A percentile compares a stretch with the other conserved stretches of the same genome.
phyloP scores from a whole-genome alignment of 169 alveolate genomes.

The Hammondia hammondi region DNA sequence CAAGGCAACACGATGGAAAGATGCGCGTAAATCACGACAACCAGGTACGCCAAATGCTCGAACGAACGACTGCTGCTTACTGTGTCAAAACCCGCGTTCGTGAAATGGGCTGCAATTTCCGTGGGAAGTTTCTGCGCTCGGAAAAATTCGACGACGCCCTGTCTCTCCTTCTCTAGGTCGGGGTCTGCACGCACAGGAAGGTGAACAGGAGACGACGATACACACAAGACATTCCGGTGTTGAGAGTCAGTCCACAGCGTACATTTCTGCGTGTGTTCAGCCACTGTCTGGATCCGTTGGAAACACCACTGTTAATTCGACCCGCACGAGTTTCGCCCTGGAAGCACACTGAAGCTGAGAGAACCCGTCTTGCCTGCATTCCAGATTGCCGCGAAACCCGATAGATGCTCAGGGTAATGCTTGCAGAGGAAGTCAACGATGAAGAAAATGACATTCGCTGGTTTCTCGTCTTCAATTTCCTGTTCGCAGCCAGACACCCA shows the following conservation, averaged over 20 bases:
- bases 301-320: background rate
- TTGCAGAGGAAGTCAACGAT: constrained; percentile 77
- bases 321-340: background rate
- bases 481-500: background rate
- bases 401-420: constrained; percentile 75
- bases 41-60: background rate
- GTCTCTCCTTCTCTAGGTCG: constrained; percentile 84
- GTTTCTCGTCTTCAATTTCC: constrained; percentile 73
- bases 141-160: constrained; percentile 86
- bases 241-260: no score
- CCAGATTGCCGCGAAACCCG: constrained; percentile 74
- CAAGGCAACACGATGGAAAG: background rate
- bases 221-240: background rate
- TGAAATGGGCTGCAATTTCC: constrained; percentile 87
- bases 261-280: no score
- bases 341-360: background rate
- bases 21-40: background rate
- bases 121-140: constrained; percentile 85
- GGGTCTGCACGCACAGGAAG: constrained; percentile 77
- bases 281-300: no score
- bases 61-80: constrained; percentile 10
- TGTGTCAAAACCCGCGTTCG: constrained; percentile 90
- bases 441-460: constrained; percentile 71
- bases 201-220: background rate
- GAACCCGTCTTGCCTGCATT: constrained; percentile 61